These are phyloP conservation scores for Mrakia blollopis DNA, from an alignment of 768 basidiomycete genomes.

Conservation along the genomic window DNA sequence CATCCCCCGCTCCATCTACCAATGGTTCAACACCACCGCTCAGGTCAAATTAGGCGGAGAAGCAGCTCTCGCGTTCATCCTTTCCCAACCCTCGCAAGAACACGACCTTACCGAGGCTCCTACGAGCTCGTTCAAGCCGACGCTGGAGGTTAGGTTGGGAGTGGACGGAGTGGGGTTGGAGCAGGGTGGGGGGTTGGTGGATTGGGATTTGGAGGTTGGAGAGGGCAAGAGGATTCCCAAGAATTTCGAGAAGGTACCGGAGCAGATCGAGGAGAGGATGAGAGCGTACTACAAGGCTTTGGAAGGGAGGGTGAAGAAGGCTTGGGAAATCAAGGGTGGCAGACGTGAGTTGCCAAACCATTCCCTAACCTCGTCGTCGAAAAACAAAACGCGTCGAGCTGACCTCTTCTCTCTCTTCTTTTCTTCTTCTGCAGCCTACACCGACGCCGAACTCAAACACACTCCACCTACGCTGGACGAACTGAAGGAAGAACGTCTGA, in stretches of 20 bases:
- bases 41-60: conserved; percentile 25
- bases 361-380: neutral
- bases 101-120: neutral
- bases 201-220: conserved; percentile 10
- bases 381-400: neutral
- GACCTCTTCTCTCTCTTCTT: neutral
- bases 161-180: neutral
- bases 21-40: conserved; percentile 24
- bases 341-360: conserved; percentile 17
- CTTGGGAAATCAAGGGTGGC: conserved; percentile 28
- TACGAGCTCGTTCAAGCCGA: neutral
- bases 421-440: conserved; percentile 9
- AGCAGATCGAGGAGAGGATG: conserved; percentile 30
- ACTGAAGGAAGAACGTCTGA: conserved; percentile 26
- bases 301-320: conserved; percentile 14
- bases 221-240: conserved; percentile 2
- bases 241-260: conserved; percentile 29
- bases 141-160: neutral
- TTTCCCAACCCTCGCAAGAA: neutral
- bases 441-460: conserved; percentile 26
- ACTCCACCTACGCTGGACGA: conserved; percentile 21
- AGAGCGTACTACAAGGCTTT: conserved; percentile 24
- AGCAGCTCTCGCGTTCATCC: conserved; percentile 32
- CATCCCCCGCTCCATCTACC: conserved; percentile 32
- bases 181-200: conserved; percentile 19